A percentile compares a stretch with the other conserved stretches of the same genome.
phyloP scores from a whole-genome alignment of 139 green algal species.

The Asterochloris erici region DNA sequence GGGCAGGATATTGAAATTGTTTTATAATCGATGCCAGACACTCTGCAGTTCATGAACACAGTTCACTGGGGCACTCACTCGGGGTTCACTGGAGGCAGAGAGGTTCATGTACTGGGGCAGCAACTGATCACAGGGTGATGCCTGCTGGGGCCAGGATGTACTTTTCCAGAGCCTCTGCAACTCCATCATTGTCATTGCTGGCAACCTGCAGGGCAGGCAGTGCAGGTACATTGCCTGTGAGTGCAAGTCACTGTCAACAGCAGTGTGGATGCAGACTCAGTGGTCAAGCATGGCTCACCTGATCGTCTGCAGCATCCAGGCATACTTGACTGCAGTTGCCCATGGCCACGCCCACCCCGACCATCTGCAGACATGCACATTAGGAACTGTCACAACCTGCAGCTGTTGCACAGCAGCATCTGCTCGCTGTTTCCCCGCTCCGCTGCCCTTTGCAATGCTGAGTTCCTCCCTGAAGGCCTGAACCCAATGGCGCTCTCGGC shows the following conservation, averaged over 20 bases:
- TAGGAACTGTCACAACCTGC: neutral
- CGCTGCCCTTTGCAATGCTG: too few species aligned
- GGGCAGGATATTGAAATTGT: too few species aligned
- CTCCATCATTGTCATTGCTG: slow-evolving; percentile 87
- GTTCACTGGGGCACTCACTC: too few species aligned
- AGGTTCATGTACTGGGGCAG: too few species aligned
- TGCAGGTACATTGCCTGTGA: neutral
- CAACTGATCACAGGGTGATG: neutral
- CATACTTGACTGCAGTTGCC: slow-evolving; percentile 66
- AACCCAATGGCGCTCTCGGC: too few species aligned
- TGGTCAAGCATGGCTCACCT: neutral
- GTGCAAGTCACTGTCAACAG: too few species aligned
- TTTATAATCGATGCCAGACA: too few species aligned
- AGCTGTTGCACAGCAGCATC: neutral
- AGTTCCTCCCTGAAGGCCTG: too few species aligned
- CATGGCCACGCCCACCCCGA: slow-evolving; percentile 72
- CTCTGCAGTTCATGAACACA: too few species aligned
- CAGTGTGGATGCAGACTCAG: slow-evolving; percentile 14
- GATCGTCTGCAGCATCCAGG: slow-evolving; percentile 46
- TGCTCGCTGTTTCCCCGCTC: too few species aligned
- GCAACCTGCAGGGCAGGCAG: neutral
- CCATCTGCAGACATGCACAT: slow-evolving; percentile 66
- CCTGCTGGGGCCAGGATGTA: slow-evolving; percentile 67
- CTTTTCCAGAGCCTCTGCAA: slow-evolving; percentile 78
- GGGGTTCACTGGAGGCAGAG: too few species aligned